These are phyloP conservation scores for Alternaria ethzedia DNA, from an alignment of 2,329 filamentous ascomycete species.

Conservation along the genomic window DNA sequence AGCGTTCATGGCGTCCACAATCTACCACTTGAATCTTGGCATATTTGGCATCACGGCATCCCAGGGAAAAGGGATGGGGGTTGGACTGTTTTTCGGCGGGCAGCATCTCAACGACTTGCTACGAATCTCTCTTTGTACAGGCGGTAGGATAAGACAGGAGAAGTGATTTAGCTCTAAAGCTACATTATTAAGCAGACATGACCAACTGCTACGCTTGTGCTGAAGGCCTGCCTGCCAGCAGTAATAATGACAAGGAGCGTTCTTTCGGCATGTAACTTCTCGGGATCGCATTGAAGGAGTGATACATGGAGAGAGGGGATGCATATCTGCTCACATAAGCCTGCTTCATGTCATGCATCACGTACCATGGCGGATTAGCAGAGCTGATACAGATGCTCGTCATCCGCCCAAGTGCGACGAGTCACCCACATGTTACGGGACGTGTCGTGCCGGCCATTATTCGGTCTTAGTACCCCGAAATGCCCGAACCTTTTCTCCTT, in stretches of 20 bases:
- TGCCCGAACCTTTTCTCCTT: background rate
- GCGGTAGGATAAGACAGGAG: constrained; percentile 8
- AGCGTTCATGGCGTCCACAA: constrained; percentile 9
- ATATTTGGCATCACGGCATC: constrained; percentile 14
- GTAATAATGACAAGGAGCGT: background rate
- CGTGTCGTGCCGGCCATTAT: background rate
- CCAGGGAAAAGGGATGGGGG: constrained; percentile 4
- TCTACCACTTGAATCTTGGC: constrained; percentile 4
- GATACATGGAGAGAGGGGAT: background rate
- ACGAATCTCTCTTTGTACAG: constrained; percentile 22
- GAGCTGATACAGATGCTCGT: background rate
- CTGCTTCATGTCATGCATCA: constrained; percentile 1
- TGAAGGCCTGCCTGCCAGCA: constrained; percentile 1
- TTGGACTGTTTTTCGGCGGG: constrained; percentile 5
- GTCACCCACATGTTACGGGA: background rate
- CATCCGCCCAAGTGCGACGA: background rate
- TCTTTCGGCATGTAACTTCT: background rate
- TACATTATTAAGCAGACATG: background rate
- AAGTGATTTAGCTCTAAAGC: background rate
- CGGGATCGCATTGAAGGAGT: background rate
- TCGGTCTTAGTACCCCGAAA: background rate
- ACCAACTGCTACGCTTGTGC: background rate
- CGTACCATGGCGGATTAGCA: background rate
- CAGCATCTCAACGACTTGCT: constrained; percentile 18
- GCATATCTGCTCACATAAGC: background rate